Evolutionary conservation across 106 monocot genomes (phyloP), one percentile per base, ranked within the genome.

Genomic region (Dendrobium catenatum): DNA sequence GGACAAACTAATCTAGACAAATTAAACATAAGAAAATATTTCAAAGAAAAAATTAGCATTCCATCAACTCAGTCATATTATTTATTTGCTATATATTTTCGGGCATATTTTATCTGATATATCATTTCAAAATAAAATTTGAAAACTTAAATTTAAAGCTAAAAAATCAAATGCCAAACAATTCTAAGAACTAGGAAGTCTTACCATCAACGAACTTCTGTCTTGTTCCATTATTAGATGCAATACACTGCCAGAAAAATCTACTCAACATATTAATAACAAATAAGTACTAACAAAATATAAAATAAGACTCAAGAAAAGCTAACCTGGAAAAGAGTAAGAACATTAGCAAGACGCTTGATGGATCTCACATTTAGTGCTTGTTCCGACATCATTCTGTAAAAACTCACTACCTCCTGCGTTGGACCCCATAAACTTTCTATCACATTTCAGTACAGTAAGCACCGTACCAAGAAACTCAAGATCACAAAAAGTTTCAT

Each of bases 261-360:
- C 8, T 19, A 61, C 2, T 42, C 55, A 75, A 8, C 16, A 70
- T 55, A 37, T 18, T 48, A 47, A 59, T 5, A 72, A 15, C 55
- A 68, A 67, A 43, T 24, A 48, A 55, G 41, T 40, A 0, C 37
- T 44, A 54, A 78, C 6, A 49, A 58, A 67, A 72, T 8, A 41
- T 54, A 27, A 41, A 11, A 26, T 37, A 9, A 55, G 42, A 5
- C 18, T 9, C 2, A 17, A 81, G n/a, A 4, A 49, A 54, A 18
- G 1, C 26, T 29, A 75, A 88, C 86, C 88, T 91, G 91, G 43
- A 91, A 88, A 47, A 91, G 79, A 5, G 84, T 86, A 31, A 91
- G 82, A 79, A 91, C 88, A 84, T 88, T 91, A 15, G 73, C 86
- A 67, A 91, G 80, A 26, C 88, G 91, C 78, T 88, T 91, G 22